Base-by-base conservation (phyloP, 345 rosid species). In the Eutrema japonicum region DNA sequence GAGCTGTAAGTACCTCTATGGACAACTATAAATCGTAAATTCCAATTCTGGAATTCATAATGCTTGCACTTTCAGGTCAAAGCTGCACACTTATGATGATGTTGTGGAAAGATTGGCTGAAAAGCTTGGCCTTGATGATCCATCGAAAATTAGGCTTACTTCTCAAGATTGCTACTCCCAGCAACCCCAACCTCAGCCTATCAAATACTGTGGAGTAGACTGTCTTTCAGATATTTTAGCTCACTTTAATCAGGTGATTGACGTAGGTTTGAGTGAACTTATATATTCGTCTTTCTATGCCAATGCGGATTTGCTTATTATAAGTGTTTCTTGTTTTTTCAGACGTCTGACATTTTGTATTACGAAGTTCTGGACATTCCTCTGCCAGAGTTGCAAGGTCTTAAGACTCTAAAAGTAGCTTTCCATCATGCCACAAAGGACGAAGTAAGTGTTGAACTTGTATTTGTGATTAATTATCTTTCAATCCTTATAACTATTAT, bases 111-210 rank as follows among this genome's bases (percentile, higher is more conserved):
- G 85, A 78, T 86, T 93, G 64, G 97, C 98, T 74, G 72, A 70
- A 27, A 87, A 85, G 74, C 81, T 91, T 86, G 89, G 87, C 67
- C 83, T 91, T 81, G 92, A 85, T 59, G 96, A 93, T 82, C 88
- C 97, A 54, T 84, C 94, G 48, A 91, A 88, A 83, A 77, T 93
- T 56, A 86, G 98, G 84, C 87, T 93, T 42, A 93, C 97, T 32
- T 81, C 98, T 82, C 98, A 93, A 80, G 91, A 93, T 80, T 93
- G 97, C 84, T 89, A 93, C 80, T 91, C 98, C 62, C 98, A 89
- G 82, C 97, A 89, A 81, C 97, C 98, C 54, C 91, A 93, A 84
- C 97, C 16, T 16, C 16, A 16, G 16, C 16, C 98, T 37, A 85
- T 93, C 40, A 91, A 88, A 79, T 91, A 85, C 79, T 84, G 87